Conservation (phyloP, 257 asterid genomes). For the Lycium barbarum region DNA sequence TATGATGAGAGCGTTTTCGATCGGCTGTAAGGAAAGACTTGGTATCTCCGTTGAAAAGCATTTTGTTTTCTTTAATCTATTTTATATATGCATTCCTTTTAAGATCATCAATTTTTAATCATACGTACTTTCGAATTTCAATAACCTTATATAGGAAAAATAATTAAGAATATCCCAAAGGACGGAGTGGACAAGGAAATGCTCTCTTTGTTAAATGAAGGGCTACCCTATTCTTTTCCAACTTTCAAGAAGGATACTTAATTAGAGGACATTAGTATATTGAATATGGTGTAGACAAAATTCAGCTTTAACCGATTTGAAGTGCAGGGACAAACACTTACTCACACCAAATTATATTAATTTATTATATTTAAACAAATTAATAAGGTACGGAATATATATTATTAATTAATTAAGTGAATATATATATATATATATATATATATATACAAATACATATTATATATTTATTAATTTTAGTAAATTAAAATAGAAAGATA, state of each 20-base stretch:
- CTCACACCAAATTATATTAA: no score
- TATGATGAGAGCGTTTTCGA: background rate
- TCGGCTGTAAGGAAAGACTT: background rate
- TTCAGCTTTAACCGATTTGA: background rate
- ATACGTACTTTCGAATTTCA: background rate
- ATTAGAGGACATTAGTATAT: background rate
- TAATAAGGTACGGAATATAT: no score
- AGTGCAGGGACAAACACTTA: no score
- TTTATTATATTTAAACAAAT: no score
- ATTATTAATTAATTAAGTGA: no score
- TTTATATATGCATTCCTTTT: background rate
- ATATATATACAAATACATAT: no score
- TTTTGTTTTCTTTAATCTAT: background rate
- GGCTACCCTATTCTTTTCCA: background rate
- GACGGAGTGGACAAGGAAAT: background rate
- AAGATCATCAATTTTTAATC: background rate
- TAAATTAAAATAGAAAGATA: no score
- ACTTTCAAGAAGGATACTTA: constrained; percentile 1
- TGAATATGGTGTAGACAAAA: background rate
- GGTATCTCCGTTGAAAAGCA: background rate
- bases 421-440: no score
- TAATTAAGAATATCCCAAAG: background rate
- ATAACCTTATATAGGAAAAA: background rate
- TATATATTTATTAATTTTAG: no score
- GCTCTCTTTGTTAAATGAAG: background rate